Evolutionary conservation across 768 basidiomycete species (phyloP), one percentile per base, ranked within the genome.

Genomic region (Auricularia heimuer): DNA sequence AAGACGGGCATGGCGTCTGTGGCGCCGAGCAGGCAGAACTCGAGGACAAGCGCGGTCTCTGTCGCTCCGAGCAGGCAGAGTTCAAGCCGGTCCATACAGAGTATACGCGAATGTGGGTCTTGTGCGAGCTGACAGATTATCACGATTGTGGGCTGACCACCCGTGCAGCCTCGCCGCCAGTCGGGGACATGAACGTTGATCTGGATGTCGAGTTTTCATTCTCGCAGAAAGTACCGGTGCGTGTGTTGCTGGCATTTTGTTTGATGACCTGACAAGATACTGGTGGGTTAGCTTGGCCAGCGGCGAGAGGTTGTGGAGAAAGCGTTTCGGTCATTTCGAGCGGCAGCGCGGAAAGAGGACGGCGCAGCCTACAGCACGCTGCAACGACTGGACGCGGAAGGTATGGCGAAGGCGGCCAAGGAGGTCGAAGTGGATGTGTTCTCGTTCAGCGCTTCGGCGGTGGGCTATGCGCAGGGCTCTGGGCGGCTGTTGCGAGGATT

Each of bases 151-250:
- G 44, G 44, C 11, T 29, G 29, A 29, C 29, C 29, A 29, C 29
- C 29, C 29, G 18, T 18, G 47, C 21, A 51, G 47, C 47, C 16
- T 18, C 47, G 47, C 29, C 29, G 29, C 47, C 47, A 6, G 47
- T 4, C 47, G 18, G 11, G 47, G 47, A 18, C 47, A 51, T 51
- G 47, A 64, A 67, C 18, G 65, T 66, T n/a, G 70, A 72, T 39
- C 51, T 73, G n/a, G 70, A 72, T 61, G 64, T 75, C 36, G 75
- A 71, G 24, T 73, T 70, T 18, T 61, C 68, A 4, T 70, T 67
- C 39, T 75, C 73, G 10, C 70, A 72, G 61, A 74, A 75, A 64
- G 71, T 76, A 37, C 70, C 73, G 8, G 72, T 75, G 37, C 35
- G 73, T 61, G n/a, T 51, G 56, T 18, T 14, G 10, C 4, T 51